phyloP scores from a whole-genome alignment of 106 monocot species.

The Dactylorhiza incarnata region DNA sequence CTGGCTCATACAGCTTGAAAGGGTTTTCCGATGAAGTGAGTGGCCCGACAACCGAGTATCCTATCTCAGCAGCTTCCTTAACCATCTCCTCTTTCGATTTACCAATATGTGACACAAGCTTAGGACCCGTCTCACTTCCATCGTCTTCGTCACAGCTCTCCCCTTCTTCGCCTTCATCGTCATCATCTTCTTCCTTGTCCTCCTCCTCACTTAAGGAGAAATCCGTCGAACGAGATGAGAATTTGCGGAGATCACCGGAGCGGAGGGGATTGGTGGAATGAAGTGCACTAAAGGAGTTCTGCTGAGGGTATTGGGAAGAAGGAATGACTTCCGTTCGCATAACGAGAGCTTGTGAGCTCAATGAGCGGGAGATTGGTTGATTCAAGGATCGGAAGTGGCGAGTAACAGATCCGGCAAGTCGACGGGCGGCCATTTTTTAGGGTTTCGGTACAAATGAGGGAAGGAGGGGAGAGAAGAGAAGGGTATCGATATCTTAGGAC shows the following conservation, averaged over 20 bases:
- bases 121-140: constrained; percentile 18
- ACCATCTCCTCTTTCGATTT: constrained; percentile 68
- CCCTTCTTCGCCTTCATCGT: constrained; percentile 18
- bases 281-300: neutral
- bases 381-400: constrained; percentile 22
- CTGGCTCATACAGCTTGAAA: constrained; percentile 78
- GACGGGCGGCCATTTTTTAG: neutral
- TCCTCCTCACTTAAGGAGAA: constrained; percentile 25
- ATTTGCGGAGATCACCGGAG: neutral
- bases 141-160: constrained; percentile 24
- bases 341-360: neutral
- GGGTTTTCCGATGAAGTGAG: constrained; percentile 60
- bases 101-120: constrained; percentile 21
- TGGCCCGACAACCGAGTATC: constrained; percentile 69
- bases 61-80: constrained; percentile 63
- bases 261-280: neutral
- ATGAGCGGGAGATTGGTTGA: constrained; percentile 2
- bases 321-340: neutral
- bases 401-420: constrained; percentile 1
- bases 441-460: neutral
- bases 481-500: too few relatives aligned
- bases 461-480: too few relatives aligned
- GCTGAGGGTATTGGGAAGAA: neutral
- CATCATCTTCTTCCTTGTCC: constrained; percentile 24
- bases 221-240: constrained; percentile 22